Conservation (phyloP, 164 flowering plant species). For the Amborella trichopoda region DNA sequence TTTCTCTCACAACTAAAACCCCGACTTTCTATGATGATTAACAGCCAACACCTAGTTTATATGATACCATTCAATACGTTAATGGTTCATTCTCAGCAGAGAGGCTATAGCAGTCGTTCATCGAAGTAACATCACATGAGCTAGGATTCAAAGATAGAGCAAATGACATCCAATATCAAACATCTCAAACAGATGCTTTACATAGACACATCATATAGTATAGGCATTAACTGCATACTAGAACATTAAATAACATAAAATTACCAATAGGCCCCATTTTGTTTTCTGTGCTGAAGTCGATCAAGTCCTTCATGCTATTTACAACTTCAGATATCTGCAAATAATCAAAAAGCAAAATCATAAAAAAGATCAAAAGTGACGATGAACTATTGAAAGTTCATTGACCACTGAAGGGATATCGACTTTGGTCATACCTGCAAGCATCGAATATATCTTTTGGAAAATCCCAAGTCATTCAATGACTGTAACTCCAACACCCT, state of each 20-base stretch:
- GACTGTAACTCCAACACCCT: slow-evolving; percentile 77
- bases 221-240: not conserved
- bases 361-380: slow-evolving; percentile 4
- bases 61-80: too few species aligned
- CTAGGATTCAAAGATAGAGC: not conserved
- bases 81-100: not conserved
- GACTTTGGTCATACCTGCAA: slow-evolving; percentile 49
- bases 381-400: not conserved
- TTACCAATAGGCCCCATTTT: slow-evolving; percentile 85
- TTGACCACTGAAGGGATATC: not conserved
- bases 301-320: slow-evolving; percentile 87
- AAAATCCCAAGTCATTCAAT: slow-evolving; percentile 89
- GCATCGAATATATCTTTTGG: slow-evolving; percentile 91
- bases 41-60: too few species aligned
- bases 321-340: slow-evolving; percentile 92
- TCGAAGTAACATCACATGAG: too few species aligned
- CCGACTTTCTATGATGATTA: too few species aligned
- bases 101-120: not conserved
- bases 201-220: too few species aligned
- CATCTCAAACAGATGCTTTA: not conserved
- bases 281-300: slow-evolving; percentile 59
- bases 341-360: not conserved
- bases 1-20: too few species aligned
- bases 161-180: not conserved
- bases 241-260: not conserved